Base-by-base conservation (phyloP, 805 yeast genomes). In the Hanseniaspora opuntiae region DNA sequence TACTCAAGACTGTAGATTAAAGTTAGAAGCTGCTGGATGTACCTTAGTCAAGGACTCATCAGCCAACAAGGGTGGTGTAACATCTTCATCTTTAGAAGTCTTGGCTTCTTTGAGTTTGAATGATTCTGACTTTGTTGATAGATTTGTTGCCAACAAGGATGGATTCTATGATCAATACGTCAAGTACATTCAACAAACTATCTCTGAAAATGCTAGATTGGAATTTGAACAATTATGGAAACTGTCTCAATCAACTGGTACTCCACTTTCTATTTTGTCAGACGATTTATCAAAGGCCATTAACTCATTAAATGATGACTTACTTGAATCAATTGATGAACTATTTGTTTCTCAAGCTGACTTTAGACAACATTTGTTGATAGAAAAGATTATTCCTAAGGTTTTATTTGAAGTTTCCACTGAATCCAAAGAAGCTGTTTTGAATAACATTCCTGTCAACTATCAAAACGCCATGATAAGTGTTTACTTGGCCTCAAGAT, bases 11-110 rank as follows among this genome's bases (percentile, higher is more conserved):
- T 97, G 97, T 50, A 93, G 90, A 72, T 69, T 90, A 33, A 77
- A 79, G 47, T 74, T 90, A 54, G 98, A 93, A 70, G 72, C 76
- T 44, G 93, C 95, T 33, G 97, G 97, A 39, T 81, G 86, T 51
- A 68, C 88, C 52, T 74, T 93, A 52, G 86, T 86, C 71, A 93
- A 93, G 69, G 98, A 90, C 73, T 96, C 97, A 16, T 86, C 96
- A 12, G 88, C 97, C 45, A 90, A 90, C 71, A 90, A 90, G 71
- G 98, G 98, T 63, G 98, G 98, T 71, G 98, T 90, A 52, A 90
- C 98, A 1, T 89, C 97, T 2, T 88, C 97, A 1, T 89, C 97
- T 1, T 74, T 86, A 61, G 98, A 90, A 69, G 98, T 90, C 12
- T 76, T 90, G 60, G 96, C 97, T 10, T 90, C 98, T 2, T 78